Percentiles rank a stretch among this genome's conserved stretches.
These are phyloP conservation scores for Aspergillus brunneoviolaceus DNA, from an alignment of 2,329 filamentous ascomycete species.

Conservation along the genomic window DNA sequence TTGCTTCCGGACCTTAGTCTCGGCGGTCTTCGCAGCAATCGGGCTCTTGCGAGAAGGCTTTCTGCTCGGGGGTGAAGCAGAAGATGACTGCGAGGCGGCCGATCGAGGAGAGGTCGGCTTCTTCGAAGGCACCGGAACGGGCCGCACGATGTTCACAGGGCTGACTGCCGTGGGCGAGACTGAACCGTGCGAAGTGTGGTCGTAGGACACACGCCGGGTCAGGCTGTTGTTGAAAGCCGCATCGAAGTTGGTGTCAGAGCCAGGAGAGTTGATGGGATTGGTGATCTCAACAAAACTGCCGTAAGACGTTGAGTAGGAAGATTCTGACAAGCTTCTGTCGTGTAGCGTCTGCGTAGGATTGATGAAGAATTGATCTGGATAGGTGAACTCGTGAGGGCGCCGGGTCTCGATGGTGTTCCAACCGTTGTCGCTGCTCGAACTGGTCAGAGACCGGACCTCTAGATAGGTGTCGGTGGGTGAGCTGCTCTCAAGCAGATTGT, in stretches of 20 bases:
- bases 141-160: constrained; percentile 65
- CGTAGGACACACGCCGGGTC: constrained; percentile 42
- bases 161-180: constrained; percentile 56
- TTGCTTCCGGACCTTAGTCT: constrained; percentile 76
- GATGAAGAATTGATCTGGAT: constrained; percentile 71
- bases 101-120: constrained; percentile 56
- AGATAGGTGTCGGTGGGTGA: constrained; percentile 79
- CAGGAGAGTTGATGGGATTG: constrained; percentile 77
- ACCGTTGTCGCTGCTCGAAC: constrained; percentile 79
- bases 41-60: constrained; percentile 71
- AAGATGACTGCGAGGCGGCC: constrained; percentile 62
- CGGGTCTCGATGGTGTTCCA: constrained; percentile 81
- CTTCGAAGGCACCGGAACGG: constrained; percentile 56
- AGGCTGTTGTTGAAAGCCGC: constrained; percentile 44
- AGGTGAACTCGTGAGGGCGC: constrained; percentile 68
- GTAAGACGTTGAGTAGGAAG: constrained; percentile 71
- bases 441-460: constrained; percentile 78
- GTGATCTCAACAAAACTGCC: constrained; percentile 81
- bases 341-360: constrained; percentile 90
- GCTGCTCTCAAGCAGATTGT: constrained; percentile 50
- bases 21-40: constrained; percentile 74
- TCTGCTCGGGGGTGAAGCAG: constrained; percentile 65
- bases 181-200: constrained; percentile 45
- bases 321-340: constrained; percentile 81
- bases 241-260: constrained; percentile 73